Evolutionary conservation across 129 eudicot genomes (phyloP).

Genomic region (Saussurea involucrata): DNA sequence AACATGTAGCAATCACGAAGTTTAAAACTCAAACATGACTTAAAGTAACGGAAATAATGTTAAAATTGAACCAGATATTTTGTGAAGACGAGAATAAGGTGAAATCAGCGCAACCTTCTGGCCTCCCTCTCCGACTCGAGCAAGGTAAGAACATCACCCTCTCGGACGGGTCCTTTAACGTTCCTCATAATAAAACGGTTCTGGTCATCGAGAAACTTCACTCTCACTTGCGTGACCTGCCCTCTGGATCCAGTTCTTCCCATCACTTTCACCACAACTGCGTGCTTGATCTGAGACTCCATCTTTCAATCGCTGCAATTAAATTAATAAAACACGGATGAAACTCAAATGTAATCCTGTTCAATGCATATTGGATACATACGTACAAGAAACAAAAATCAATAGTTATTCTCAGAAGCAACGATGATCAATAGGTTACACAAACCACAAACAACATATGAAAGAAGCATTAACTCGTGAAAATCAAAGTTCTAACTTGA

Average conservation of each 20-base stretch:
- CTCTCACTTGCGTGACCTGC: slow-evolving; percentile 42
- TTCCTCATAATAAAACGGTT: slow-evolving; percentile 44
- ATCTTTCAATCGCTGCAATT: slow-evolving; percentile 24
- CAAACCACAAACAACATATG: not conserved
- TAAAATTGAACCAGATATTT: not conserved
- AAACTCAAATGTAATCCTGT: not conserved
- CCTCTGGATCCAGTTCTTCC: slow-evolving; percentile 47
- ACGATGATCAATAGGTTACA: not conserved
- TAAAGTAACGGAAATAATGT: not conserved
- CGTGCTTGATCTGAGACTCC: slow-evolving; percentile 42
- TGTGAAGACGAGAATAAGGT: not conserved
- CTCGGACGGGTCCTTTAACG: slow-evolving; percentile 44
- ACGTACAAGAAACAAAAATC: not conserved
- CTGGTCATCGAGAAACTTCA: slow-evolving; percentile 40
- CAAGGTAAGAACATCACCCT: slow-evolving; percentile 40
- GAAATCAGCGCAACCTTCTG: slow-evolving; percentile 37
- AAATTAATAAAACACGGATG: not conserved
- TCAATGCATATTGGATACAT: not conserved
- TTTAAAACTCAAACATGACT: not conserved
- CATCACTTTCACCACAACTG: slow-evolving; percentile 44
- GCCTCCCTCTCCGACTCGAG: slow-evolving; percentile 49
- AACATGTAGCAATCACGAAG: not conserved
- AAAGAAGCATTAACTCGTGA: not conserved
- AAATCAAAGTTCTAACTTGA: not conserved
- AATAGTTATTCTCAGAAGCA: not conserved